Evolutionary conservation across 306 rosid species (phyloP), one percentile per base, ranked within the genome.

Genomic region (Dalbergia cochinchinensis): DNA sequence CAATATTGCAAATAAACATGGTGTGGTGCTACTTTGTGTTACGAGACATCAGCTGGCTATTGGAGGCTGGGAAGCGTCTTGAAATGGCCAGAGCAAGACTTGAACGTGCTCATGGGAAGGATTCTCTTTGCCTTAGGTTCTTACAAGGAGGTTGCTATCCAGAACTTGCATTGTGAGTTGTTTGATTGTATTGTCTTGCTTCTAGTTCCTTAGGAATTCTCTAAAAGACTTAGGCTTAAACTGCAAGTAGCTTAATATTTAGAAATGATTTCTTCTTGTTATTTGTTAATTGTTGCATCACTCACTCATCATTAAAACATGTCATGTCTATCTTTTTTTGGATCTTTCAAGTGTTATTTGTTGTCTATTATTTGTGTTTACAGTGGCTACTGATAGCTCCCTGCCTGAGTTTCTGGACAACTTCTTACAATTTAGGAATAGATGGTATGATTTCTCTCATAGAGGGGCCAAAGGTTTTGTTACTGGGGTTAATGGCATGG

Each of bases 21-120:
- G 99, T 92, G 41, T 94, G 99, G 99, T 94, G 99, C 91, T 94
- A 94, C 84, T 92, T 94, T 83, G 92, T 94, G 99, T 87, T 91
- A 48, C 87, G 84, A 83, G 97, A 94, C 78, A 87, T 94, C 33
- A 87, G n/a, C 70, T 87, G 91, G 91, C 90, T 94, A 77, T 86
- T 95, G 2, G 97, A 87, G 74, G 99, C 99, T 0, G 95, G 94
- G 70, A 61, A 82, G 60, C 95, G 94, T 82, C 97, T 94, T 82
- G 91, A 88, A 73, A 82, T 79, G 73, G 95, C 99, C 20, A 90
- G 97, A 75, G 80, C 58, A 39, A 94, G 93, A 44, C 82, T 92
- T 50, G 97, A 92, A 63, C 95, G 90, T 19, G 22, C 22, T 20
- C 22, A 20, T 20, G 22, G 22, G 22, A 20, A 20, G 22, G 22